phyloP scores from a whole-genome alignment of 163 green algal species.

The Chloroidium sp. region DNA sequence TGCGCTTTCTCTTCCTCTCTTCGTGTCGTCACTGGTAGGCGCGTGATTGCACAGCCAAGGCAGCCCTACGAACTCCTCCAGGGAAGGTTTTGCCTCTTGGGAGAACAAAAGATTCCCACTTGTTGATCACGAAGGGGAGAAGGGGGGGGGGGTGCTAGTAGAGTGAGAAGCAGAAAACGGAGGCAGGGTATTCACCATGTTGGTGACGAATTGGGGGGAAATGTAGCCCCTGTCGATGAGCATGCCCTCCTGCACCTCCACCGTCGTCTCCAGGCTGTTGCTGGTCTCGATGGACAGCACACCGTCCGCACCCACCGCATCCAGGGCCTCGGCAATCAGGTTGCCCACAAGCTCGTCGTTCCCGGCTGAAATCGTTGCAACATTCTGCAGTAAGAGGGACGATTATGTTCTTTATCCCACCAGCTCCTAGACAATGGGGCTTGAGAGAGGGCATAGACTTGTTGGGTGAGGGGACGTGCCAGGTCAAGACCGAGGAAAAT shows the following conservation, averaged over 20 bases:
- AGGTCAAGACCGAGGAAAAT: not conserved
- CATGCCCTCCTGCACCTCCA: constrained; percentile 98
- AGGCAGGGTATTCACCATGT: constrained; percentile 34
- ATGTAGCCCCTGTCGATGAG: constrained; percentile 98
- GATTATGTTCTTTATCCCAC: not conserved
- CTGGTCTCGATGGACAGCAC: constrained; percentile 90
- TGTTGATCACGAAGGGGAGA: no score
- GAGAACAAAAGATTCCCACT: no score
- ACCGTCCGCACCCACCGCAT: constrained; percentile 62
- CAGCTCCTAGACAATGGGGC: no score
- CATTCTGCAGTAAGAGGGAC: constrained; percentile 37
- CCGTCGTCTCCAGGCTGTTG: constrained; percentile 79
- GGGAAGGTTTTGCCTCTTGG: no score
- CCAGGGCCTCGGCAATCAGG: constrained; percentile 96
- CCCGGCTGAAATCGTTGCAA: constrained; percentile 91
- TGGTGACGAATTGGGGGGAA: constrained; percentile 95
- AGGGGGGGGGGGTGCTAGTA: no score
- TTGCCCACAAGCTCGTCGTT: constrained; percentile 92
- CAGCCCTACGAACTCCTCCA: no score
- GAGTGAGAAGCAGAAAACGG: not conserved
- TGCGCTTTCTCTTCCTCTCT: no score
- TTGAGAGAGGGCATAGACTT: no score
- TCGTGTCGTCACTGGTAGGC: no score
- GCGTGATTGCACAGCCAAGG: no score
- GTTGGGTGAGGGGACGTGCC: no score